These are phyloP conservation scores for Astragalus glycyphyllos DNA, from an alignment of 306 rosid genomes.

Conservation along the genomic window DNA sequence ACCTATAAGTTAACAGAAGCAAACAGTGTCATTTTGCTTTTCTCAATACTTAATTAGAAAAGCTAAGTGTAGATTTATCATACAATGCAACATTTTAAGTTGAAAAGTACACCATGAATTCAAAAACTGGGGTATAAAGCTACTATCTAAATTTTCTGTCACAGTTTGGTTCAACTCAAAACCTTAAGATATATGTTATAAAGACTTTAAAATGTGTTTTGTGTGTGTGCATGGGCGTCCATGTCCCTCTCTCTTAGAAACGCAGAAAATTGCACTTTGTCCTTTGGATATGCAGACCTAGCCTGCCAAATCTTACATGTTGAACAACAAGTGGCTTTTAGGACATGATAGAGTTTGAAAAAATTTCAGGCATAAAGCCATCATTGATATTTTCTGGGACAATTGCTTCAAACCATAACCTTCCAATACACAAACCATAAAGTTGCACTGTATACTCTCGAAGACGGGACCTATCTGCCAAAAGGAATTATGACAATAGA, in stretches of 20 bases:
- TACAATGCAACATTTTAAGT: constrained; percentile 15
- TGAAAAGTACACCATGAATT: constrained; percentile 30
- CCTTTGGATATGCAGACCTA: not conserved
- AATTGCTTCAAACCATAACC: constrained; percentile 24
- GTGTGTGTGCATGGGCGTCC: not conserved
- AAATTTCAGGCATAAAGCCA: constrained; percentile 12
- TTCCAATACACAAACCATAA: constrained; percentile 4
- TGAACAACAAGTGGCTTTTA: not conserved
- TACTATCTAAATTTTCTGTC: constrained; percentile 6
- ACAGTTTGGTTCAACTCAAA: constrained; percentile 6
- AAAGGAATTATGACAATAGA: constrained; percentile 5
- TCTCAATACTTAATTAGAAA: constrained; percentile 7
- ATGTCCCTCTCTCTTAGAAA: constrained; percentile 3
- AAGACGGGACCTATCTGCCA: constrained; percentile 24
- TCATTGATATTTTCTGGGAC: not conserved
- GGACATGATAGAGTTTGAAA: constrained; percentile 14
- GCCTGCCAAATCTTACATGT: not conserved
- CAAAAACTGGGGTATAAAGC: constrained; percentile 9
- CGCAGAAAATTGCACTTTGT: constrained; percentile 8
- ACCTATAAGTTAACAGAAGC: constrained; percentile 62
- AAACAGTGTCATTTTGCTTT: constrained; percentile 33
- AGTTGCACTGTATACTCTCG: constrained; percentile 11
- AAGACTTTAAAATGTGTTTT: not conserved
- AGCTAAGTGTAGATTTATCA: constrained; percentile 13
- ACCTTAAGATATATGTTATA: constrained; percentile 7